Evolutionary conservation across 345 rosid genomes (phyloP).

Genomic region (Populus nigra): DNA sequence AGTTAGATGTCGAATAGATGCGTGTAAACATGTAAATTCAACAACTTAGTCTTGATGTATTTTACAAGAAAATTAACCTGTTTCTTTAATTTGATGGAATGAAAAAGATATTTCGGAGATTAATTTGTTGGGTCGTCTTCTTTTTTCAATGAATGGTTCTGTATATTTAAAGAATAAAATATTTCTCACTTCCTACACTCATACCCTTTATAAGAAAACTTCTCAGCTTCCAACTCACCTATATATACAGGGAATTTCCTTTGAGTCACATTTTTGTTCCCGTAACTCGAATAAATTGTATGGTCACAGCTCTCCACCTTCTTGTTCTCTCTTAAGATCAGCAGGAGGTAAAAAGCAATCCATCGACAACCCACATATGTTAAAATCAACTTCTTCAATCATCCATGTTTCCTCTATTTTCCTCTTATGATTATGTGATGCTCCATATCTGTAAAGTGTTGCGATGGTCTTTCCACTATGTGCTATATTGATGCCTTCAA

Average conservation of each 20-base stretch:
- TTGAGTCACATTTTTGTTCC: background rate
- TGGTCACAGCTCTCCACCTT: slow-evolving; percentile 13
- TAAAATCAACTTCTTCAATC: slow-evolving; percentile 92
- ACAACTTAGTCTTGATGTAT: too few species aligned
- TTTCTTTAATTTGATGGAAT: too few species aligned
- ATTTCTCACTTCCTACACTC: background rate
- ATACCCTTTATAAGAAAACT: background rate
- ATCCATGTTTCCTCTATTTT: slow-evolving; percentile 83
- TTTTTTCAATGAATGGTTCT: too few species aligned
- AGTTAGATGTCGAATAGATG: too few species aligned
- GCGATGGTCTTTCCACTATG: slow-evolving; percentile 69
- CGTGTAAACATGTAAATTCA: too few species aligned
- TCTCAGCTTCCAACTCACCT: background rate
- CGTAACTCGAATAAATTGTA: background rate
- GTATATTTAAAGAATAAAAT: too few species aligned
- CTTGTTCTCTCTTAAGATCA: slow-evolving; percentile 59
- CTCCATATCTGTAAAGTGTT: slow-evolving; percentile 63
- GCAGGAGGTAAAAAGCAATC: slow-evolving; percentile 88
- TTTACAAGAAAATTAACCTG: too few species aligned
- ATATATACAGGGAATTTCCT: background rate
- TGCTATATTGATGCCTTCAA: slow-evolving; percentile 68
- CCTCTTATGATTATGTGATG: slow-evolving; percentile 58
- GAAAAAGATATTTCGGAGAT: too few species aligned
- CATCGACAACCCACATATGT: slow-evolving; percentile 64
- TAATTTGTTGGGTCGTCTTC: too few species aligned